Conservation (phyloP, 1,284 basidiomycete genomes). For the Tilletia walkeri region DNA sequence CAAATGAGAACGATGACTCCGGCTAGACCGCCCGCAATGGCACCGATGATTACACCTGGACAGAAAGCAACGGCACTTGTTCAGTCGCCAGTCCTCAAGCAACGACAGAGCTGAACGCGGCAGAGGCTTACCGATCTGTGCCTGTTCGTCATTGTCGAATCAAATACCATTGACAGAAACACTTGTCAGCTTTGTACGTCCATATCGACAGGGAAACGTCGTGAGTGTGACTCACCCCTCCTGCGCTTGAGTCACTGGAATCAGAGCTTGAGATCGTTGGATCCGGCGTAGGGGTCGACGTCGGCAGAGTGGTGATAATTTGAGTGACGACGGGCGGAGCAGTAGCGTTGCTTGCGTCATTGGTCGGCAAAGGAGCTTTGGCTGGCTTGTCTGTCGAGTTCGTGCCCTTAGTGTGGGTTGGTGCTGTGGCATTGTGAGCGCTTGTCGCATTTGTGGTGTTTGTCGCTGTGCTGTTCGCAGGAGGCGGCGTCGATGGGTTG, state of each 20-base stretch:
- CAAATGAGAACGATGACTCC: slow-evolving; percentile 17
- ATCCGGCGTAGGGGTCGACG: neutral
- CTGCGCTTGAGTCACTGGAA: neutral
- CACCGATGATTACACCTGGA: slow-evolving; percentile 19
- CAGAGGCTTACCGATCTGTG: too few relatives aligned
- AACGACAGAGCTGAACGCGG: too few relatives aligned
- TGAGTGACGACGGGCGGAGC: slow-evolving; percentile 28
- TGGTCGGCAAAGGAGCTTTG: slow-evolving; percentile 15
- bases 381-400: slow-evolving; percentile 22
- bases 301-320: slow-evolving; percentile 22
- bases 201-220: too few relatives aligned
- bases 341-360: neutral
- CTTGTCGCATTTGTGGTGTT: slow-evolving; percentile 21
- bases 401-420: neutral
- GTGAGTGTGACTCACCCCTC: neutral
- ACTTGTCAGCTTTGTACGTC: too few relatives aligned
- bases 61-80: neutral
- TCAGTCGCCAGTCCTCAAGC: too few relatives aligned
- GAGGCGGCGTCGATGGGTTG: slow-evolving; percentile 22
- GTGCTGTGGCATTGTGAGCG: neutral
- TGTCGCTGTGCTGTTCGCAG: slow-evolving; percentile 19
- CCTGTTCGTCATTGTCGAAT: neutral
- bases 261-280: neutral
- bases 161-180: too few relatives aligned
- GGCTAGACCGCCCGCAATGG: slow-evolving; percentile 18